Evolutionary conservation across 345 rosid genomes (phyloP), one percentile per base, ranked within the genome.

Genomic region (Gynandropsis gynandra): DNA sequence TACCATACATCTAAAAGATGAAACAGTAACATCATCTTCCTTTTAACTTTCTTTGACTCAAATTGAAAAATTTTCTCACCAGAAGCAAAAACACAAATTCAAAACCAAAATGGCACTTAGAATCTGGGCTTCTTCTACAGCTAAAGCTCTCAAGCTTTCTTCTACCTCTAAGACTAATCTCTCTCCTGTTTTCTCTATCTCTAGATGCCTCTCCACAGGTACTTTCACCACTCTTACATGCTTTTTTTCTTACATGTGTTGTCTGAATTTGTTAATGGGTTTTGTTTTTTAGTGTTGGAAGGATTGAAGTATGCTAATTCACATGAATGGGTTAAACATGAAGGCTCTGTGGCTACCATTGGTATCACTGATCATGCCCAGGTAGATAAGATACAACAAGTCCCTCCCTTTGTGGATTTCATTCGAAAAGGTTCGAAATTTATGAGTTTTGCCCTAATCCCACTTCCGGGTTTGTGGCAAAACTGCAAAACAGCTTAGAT

Each of bases 361-460:
- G 95, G 98, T 66, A 84, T 90, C 70, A 90, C 87, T 51, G 89
- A 77, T 68, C 98, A 90, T 73, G 95, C 98, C 48, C 96, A 87
- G 92, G 96, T 89, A 56, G n/a, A n/a, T n/a, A n/a, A n/a, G n/a
- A n/a, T n/a, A n/a, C n/a, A 56, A 17, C 29, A 13, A 58, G 3
- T 16, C 21, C 7, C 17, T 20, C 7, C 14, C 20, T 37, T 20
- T 41, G 10, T 14, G 12, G 8, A 33, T 17, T 15, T 11, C 10
- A 32, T 11, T 12, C 33, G 19, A 39, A 24, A 24, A 24, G 29
- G 2, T 24, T 24, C 29, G 5, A 5, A 24, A 2, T 39, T 58
- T 16, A 48, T 14, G 54, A 29, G 17, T 38, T 24, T n/a, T 17
- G 21, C 35, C 13, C 3, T 36, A 18, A 9, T 9, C 33, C 7